These are phyloP conservation scores for Medakamo hakoo DNA, from an alignment of 139 green algal genomes.

Conservation along the genomic window DNA sequence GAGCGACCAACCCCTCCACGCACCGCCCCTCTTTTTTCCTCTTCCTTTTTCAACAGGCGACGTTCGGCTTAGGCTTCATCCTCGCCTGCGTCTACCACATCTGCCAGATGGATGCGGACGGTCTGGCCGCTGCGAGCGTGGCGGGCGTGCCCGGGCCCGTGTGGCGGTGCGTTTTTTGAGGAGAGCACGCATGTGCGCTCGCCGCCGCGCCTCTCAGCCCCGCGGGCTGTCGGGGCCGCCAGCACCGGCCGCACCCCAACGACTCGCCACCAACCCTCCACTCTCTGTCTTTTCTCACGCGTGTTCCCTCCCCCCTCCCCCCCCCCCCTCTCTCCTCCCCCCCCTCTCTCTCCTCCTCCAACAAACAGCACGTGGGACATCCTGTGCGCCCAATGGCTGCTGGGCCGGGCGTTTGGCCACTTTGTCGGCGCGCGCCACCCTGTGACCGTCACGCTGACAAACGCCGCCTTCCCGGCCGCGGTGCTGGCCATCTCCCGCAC, in stretches of 20 bases:
- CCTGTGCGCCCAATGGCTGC: constrained; percentile 10
- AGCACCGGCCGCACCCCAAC: too few species aligned
- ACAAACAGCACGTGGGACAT: constrained; percentile 9
- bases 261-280: too few species aligned
- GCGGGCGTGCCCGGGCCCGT: constrained; percentile 4
- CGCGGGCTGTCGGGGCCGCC: too few species aligned
- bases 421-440: constrained; percentile 2
- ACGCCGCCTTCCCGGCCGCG: constrained; percentile 7
- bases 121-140: constrained; percentile 1
- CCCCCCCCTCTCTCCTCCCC: too few species aligned
- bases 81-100: constrained; percentile 10
- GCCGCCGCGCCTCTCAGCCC: too few species aligned
- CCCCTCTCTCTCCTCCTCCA: too few species aligned
- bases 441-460: constrained; percentile 1
- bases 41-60: constrained; percentile 4
- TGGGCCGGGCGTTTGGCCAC: constrained; percentile 12
- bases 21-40: too few species aligned
- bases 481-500: constrained; percentile 1
- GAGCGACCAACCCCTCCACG: too few species aligned
- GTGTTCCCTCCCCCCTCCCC: too few species aligned
- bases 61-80: constrained; percentile 7
- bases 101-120: constrained; percentile 6
- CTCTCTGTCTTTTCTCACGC: too few species aligned
- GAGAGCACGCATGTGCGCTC: too few species aligned
- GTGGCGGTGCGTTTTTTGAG: too few species aligned